Conservation (phyloP, 208 protist species). For the Trypanosoma caninum region DNA sequence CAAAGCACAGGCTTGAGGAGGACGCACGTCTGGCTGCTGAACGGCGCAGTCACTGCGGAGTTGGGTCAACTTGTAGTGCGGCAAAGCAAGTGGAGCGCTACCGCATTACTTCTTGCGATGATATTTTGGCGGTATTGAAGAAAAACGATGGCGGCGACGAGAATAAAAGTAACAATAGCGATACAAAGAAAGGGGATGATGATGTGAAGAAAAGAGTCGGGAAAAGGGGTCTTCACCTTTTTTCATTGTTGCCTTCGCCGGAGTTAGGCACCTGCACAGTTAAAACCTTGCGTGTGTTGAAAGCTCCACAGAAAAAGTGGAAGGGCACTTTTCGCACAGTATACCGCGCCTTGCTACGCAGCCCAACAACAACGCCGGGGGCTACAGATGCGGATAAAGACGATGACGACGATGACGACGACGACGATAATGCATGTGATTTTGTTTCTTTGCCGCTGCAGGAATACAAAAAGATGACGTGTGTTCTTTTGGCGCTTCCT, state of each 20-base stretch:
- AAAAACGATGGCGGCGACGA: not conserved
- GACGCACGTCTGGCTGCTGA: constrained; percentile 20
- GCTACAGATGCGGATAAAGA: not conserved
- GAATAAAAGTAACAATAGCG: not conserved
- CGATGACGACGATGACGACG: not conserved
- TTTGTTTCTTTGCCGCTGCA: constrained; percentile 30
- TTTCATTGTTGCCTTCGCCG: constrained; percentile 12
- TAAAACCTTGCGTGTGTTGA: constrained; percentile 13
- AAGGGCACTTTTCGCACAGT: constrained; percentile 12
- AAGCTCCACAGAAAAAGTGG: constrained; percentile 21
- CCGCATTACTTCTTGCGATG: not conserved
- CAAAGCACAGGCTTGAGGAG: constrained; percentile 24
- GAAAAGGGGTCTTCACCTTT: constrained; percentile 18
- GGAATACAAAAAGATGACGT: constrained; percentile 36
- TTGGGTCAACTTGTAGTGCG: not conserved
- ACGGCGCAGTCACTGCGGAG: not conserved
- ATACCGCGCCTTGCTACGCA: constrained; percentile 7
- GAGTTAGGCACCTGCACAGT: not conserved
- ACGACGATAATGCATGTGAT: constrained; percentile 15
- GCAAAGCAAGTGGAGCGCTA: constrained; percentile 6
- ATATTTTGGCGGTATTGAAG: not conserved
- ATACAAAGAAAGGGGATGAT: not conserved
- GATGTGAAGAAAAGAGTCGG: not conserved
- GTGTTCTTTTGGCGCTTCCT: constrained; percentile 28
- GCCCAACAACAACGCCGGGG: not conserved